Conservation (phyloP, 768 basidiomycete genomes). For the Boletellus sp. region DNA sequence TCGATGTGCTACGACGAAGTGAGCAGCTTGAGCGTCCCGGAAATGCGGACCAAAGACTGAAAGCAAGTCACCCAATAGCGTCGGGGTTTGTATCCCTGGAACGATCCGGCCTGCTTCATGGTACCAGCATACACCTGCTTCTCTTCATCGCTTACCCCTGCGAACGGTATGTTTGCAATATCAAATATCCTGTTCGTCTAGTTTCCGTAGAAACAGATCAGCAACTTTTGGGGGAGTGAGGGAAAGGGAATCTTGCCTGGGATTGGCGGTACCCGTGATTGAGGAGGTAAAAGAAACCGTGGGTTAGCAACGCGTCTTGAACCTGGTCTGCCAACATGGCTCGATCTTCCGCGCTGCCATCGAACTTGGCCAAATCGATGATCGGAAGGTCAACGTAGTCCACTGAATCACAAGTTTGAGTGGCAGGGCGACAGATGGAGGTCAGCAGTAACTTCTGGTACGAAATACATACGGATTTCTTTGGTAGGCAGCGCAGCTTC, state of each 20-base stretch:
- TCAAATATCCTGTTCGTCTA: conserved; percentile 48
- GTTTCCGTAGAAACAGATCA: conserved; percentile 24
- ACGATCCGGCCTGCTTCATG: conserved; percentile 44
- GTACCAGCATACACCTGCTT: conserved; percentile 40
- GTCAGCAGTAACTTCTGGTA: no score
- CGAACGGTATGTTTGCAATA: conserved; percentile 46
- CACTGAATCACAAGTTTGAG: conserved; percentile 33
- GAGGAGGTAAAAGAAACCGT: conserved; percentile 42
- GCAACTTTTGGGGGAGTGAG: neutral
- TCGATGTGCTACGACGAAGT: conserved; percentile 47
- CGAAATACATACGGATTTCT: conserved; percentile 30
- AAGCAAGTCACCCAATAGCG: conserved; percentile 42
- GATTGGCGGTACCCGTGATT: conserved; percentile 38
- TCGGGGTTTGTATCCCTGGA: conserved; percentile 51
- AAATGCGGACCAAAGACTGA: neutral
- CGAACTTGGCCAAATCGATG: conserved; percentile 46
- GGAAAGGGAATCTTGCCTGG: conserved; percentile 28
- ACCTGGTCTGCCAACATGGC: conserved; percentile 37
- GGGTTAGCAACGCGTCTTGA: conserved; percentile 42
- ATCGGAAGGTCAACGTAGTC: conserved; percentile 50
- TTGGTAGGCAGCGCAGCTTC: conserved; percentile 33
- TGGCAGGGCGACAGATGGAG: no score
- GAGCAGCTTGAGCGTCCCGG: neutral
- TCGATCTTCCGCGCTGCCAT: conserved; percentile 35
- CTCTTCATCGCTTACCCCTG: conserved; percentile 39